These are phyloP conservation scores for Phoma sp. DNA, from an alignment of 2,329 filamentous ascomycete species.

Conservation along the genomic window DNA sequence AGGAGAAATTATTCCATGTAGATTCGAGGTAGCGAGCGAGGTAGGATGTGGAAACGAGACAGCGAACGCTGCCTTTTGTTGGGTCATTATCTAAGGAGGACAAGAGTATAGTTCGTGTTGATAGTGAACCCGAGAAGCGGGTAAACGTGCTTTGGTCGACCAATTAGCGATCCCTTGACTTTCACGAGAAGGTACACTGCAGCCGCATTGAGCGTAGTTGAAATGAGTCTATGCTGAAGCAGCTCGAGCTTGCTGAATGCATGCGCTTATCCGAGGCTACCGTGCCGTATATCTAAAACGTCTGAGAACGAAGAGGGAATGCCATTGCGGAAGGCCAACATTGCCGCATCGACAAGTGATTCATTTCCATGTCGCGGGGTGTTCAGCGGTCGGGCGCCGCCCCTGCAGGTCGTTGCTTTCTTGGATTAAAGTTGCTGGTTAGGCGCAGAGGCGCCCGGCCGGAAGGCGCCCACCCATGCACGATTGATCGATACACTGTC, in stretches of 20 bases:
- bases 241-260: slow-evolving; percentile 20
- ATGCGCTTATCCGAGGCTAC: slow-evolving; percentile 7
- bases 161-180: slow-evolving; percentile 10
- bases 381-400: background rate
- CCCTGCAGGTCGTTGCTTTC: slow-evolving; percentile 5
- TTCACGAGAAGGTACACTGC: slow-evolving; percentile 6
- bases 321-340: background rate
- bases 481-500: slow-evolving; percentile 12
- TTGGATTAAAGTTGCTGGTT: slow-evolving; percentile 8
- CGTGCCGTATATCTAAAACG: slow-evolving; percentile 10
- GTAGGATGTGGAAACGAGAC: slow-evolving; percentile 19
- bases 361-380: too few species aligned
- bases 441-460: slow-evolving; percentile 1
- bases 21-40: slow-evolving; percentile 16
- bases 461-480: slow-evolving; percentile 1
- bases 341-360: background rate
- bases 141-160: slow-evolving; percentile 7
- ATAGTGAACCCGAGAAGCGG: slow-evolving; percentile 21
- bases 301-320: background rate
- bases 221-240: slow-evolving; percentile 14
- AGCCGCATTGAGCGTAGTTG: slow-evolving; percentile 14
- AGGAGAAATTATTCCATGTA: slow-evolving; percentile 12
- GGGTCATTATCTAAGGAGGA: slow-evolving; percentile 21
- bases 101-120: slow-evolving; percentile 21
- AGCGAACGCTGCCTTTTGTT: slow-evolving; percentile 25